Conservation (phyloP, 805 yeast species). For the Lachancea quebecensis region DNA sequence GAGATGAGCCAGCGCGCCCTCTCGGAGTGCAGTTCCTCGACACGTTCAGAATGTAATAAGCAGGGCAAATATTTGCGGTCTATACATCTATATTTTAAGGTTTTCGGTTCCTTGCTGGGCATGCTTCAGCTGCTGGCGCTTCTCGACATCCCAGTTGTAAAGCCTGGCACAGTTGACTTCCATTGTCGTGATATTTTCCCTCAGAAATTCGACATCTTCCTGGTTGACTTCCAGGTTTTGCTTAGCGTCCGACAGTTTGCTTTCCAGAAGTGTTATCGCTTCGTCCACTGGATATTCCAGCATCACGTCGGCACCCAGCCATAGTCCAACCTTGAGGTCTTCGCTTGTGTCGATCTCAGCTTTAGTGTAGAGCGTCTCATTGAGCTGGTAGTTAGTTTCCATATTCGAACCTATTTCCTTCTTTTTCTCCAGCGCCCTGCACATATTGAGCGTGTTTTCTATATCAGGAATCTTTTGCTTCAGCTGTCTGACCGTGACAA, state of each 20-base stretch:
- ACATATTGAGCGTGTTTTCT: slow-evolving; percentile 72
- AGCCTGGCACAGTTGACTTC: slow-evolving; percentile 94
- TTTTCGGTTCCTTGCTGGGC: slow-evolving; percentile 10
- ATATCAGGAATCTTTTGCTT: slow-evolving; percentile 82
- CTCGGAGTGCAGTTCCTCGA: slow-evolving; percentile 55
- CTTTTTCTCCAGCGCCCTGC: slow-evolving; percentile 49
- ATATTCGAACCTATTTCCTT: slow-evolving; percentile 38
- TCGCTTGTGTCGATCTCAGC: slow-evolving; percentile 63
- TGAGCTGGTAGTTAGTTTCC: slow-evolving; percentile 80
- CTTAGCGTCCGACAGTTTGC: slow-evolving; percentile 57
- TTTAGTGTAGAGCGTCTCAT: slow-evolving; percentile 84
- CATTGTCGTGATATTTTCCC: slow-evolving; percentile 94
- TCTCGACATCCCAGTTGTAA: slow-evolving; percentile 82
- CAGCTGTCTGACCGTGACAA: slow-evolving; percentile 22
- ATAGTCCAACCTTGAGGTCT: slow-evolving; percentile 56
- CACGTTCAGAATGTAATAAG: slow-evolving; percentile 42
- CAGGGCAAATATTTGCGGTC: background rate
- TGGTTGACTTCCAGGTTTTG: slow-evolving; percentile 52
- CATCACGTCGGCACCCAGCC: slow-evolving; percentile 99
- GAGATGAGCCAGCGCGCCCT: slow-evolving; percentile 57
- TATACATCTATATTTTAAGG: slow-evolving; percentile 4
- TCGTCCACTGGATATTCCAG: slow-evolving; percentile 87
- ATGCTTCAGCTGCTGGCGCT: slow-evolving; percentile 46
- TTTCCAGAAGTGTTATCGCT: slow-evolving; percentile 63
- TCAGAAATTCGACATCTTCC: slow-evolving; percentile 82